Base-by-base conservation (phyloP, 129 eudicot genomes). In the Arctium lappa region DNA sequence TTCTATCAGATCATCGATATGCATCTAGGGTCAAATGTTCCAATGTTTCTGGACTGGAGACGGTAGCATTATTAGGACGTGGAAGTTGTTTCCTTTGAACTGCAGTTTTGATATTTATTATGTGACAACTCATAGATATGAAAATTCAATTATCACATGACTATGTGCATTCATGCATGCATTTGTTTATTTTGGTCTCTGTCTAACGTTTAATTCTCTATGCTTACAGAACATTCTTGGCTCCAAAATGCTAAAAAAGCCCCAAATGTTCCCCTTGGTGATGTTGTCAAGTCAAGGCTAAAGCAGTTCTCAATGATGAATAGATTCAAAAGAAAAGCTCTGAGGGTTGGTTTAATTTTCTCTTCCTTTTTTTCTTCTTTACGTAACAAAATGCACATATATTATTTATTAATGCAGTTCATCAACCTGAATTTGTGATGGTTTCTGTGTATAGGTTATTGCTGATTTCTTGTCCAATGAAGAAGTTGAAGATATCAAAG, bases 271-370 rank as follows among this genome's bases (percentile, higher is more conserved):
- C 92, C 95, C 56, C 98, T 94, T 78, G 98, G 98, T 39, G 98
- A 94, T 84, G 96, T 94, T 76, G 98, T 94, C 73, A 92, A 89
- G 78, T 89, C 98, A 50, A 91, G 98, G 66, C 94, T 93, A 73
- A 93, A 93, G 84, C 98, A 93, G 83, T 93, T 93, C 79, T 91
- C 98, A 27, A 9, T 93, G 87, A 50, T 56, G 78, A 93, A 93
- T 75, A 89, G 98, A 76, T 94, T 94, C 89, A 94, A 94, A 90
- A 89, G 97, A 88, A 94, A 94, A 85, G 98, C 98, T 82, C 81
- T 93, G 74, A 91, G 95, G 90, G 98, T 93, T 46, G n/a, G 94
- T 89, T 81, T 11, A 36, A 3, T 36, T 22, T 0, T n/a, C 6
- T 37, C 32, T 63, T 16, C 69, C 11, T 22, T 46, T 5, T 15